phyloP scores from a whole-genome alignment of 73 alveolate genomes.

The Urostyla sp. region DNA sequence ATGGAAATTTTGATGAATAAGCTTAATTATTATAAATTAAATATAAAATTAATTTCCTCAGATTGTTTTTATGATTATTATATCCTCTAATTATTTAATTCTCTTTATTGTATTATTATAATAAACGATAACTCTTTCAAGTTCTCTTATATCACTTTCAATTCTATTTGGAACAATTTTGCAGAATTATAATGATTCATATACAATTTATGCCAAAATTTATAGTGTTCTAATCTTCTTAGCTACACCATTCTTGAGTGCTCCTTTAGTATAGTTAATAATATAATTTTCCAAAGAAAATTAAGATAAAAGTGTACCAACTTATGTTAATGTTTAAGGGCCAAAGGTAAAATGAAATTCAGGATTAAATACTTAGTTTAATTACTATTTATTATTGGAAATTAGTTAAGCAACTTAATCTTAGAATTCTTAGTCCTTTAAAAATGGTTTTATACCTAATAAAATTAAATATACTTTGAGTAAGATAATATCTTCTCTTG shows the following conservation, averaged over 20 bases:
- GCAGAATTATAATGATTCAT: slow-evolving; percentile 39
- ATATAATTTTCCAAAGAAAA: slow-evolving; percentile 25
- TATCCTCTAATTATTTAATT: background rate
- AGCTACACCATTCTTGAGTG: background rate
- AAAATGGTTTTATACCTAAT: slow-evolving; percentile 3
- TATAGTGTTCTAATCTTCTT: slow-evolving; percentile 21
- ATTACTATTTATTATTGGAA: slow-evolving; percentile 1
- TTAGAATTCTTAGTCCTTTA: background rate
- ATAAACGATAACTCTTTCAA: slow-evolving; percentile 21
- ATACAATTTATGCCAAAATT: slow-evolving; percentile 24
- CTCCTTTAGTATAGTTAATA: slow-evolving; percentile 10
- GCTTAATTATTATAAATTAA: background rate
- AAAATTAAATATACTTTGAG: slow-evolving; percentile 13
- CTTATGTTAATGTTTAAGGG: slow-evolving; percentile 13
- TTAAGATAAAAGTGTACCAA: background rate
- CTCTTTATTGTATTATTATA: slow-evolving; percentile 4
- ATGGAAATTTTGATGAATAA: slow-evolving; percentile 64
- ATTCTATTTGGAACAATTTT: slow-evolving; percentile 48
- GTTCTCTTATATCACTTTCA: slow-evolving; percentile 45
- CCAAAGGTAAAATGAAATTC: slow-evolving; percentile 48
- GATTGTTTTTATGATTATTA: background rate
- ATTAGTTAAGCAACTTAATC: slow-evolving; percentile 9
- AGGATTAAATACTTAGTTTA: slow-evolving; percentile 35
- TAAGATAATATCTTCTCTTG: slow-evolving; percentile 13
- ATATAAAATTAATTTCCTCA: background rate